Evolutionary conservation across 2,329 filamentous ascomycete species (phyloP), one percentile per base, ranked within the genome.

Genomic region (Talaromyces piceae): DNA sequence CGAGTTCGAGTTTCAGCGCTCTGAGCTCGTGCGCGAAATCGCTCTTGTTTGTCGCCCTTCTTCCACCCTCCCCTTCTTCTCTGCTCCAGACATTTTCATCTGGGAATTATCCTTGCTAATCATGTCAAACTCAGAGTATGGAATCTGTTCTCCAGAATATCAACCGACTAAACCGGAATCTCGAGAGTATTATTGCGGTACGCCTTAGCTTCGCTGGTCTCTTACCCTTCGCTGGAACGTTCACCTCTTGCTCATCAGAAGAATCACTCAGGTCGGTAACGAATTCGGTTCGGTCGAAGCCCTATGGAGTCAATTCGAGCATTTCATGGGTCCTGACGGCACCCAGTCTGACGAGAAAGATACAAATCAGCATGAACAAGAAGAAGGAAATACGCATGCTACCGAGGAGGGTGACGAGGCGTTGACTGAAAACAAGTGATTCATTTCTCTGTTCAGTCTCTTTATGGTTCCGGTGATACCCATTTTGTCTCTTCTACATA

Each of bases 251-350:
- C n/a, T n/a, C n/a, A n/a, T n/a, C n/a, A n/a, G n/a, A n/a, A n/a
- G n/a, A n/a, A n/a, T n/a, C n/a, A n/a, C 39, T 8, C 50, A 88
- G 84, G 84, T 98, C 48, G 93, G 93, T 31, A 95, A 95, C 70
- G 93, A 98, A 64, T 96, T 98, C 71, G 85, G 87, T n/a, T 91
- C 89, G 3, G 93, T 98, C 41, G 93, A 98, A 69, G 90, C 89
- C 26, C 78, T 98, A 13, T 98, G 93, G 93, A 94, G 88, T 33
- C 89, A 95, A 63, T 97, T 98, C 64, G 93, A 98, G 73, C 87
- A 85, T 59, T 91, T 97, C 60, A 97, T 96, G 91, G 88, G 82
- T 7, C 88, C 86, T 49, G 61, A 66, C 25, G 62, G 61, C 59
- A 52, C 61, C 62, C 30, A 56, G 57, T 44, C 37, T 4, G 45